Evolutionary conservation across 345 rosid species (phyloP).

Genomic region (Camelina sativa): DNA sequence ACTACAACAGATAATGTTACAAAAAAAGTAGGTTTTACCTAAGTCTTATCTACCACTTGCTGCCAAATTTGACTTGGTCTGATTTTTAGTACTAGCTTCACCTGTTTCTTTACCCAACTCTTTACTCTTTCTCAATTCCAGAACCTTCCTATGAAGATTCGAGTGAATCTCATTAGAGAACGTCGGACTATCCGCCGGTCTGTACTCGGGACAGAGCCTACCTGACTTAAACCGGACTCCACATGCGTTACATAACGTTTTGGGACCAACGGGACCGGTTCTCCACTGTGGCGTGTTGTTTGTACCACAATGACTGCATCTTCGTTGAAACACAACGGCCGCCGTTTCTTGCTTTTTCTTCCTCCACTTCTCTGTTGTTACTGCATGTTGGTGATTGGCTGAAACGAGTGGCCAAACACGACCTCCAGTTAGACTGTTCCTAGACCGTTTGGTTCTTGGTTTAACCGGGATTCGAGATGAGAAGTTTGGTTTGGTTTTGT

Average conservation of each 20-base stretch:
- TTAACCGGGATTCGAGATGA: constrained; percentile 65
- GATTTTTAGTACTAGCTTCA: constrained; percentile 31
- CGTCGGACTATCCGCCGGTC: constrained; percentile 98
- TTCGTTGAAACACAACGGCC: constrained; percentile 57
- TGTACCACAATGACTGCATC: constrained; percentile 91
- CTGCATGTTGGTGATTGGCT: constrained; percentile 42
- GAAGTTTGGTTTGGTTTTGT: constrained; percentile 50
- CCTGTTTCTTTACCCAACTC: constrained; percentile 44
- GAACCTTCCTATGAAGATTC: constrained; percentile 90
- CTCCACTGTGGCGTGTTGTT: constrained; percentile 98
- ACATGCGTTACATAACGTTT: constrained; percentile 97
- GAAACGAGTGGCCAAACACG: constrained; percentile 56
- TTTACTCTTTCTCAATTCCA: constrained; percentile 75
- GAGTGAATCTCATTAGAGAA: constrained; percentile 82
- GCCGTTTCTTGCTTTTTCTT: constrained; percentile 43
- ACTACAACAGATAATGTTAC: constrained; percentile 42
- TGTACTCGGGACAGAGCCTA: constrained; percentile 89
- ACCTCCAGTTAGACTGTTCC: constrained; percentile 64
- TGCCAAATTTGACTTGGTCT: constrained; percentile 47
- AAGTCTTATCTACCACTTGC: constrained; percentile 39
- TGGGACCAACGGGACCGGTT: constrained; percentile 98
- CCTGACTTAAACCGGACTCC: constrained; percentile 97
- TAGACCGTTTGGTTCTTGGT: constrained; percentile 55
- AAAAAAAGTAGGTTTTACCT: constrained; percentile 44
- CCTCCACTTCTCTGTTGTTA: constrained; percentile 38